Conservation (phyloP, 805 yeast species). For the Priceomyces castillae region DNA sequence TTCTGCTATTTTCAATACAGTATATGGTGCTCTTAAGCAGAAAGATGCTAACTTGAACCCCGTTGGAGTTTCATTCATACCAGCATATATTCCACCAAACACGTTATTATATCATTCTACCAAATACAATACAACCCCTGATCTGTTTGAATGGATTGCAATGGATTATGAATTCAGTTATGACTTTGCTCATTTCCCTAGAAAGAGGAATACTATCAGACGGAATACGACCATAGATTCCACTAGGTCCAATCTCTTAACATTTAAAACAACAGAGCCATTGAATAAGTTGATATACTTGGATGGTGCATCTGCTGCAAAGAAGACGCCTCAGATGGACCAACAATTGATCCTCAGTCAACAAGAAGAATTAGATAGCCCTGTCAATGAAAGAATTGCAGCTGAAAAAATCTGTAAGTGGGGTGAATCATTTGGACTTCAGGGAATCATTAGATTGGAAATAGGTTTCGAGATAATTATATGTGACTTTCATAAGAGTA, state of each 20-base stretch:
- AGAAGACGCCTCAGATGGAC: constrained; percentile 63
- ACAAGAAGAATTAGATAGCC: constrained; percentile 19
- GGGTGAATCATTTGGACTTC: constrained; percentile 53
- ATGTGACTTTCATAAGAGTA: constrained; percentile 54
- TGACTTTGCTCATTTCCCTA: constrained; percentile 35
- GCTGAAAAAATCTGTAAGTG: constrained; percentile 55
- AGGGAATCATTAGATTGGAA: constrained; percentile 59
- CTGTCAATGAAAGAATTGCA: constrained; percentile 39
- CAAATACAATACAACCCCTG: constrained; percentile 38
- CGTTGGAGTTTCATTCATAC: constrained; percentile 54
- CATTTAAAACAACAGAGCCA: constrained; percentile 48
- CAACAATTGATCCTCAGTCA: constrained; percentile 28
- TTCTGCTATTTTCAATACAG: constrained; percentile 53
- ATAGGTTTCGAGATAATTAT: constrained; percentile 60
- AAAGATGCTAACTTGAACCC: constrained; percentile 53
- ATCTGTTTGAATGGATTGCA: constrained; percentile 59
- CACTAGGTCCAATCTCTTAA: constrained; percentile 26
- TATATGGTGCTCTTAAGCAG: constrained; percentile 52
- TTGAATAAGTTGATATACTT: constrained; percentile 48
- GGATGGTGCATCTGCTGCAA: constrained; percentile 74
- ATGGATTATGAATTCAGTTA: constrained; percentile 62
- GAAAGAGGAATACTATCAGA: neutral
- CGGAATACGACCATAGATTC: neutral
- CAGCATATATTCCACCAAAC: constrained; percentile 60
- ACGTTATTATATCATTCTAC: constrained; percentile 58